Percentiles rank a stretch among this genome's conserved stretches.
Evolutionary conservation across 495 filamentous ascomycete species (phyloP).

Genomic region (Hypoxylon rickii): DNA sequence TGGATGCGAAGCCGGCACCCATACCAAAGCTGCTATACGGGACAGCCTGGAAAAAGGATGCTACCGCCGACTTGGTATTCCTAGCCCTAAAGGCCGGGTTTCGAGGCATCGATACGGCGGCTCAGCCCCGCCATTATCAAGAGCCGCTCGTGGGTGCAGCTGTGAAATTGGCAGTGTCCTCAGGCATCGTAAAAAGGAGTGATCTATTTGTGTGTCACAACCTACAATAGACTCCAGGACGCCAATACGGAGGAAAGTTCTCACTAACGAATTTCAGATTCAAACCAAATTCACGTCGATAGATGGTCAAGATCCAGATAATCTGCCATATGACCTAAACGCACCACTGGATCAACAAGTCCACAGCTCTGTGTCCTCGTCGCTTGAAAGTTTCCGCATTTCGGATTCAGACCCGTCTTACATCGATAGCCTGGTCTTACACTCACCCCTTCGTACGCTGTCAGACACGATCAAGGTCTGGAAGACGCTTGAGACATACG

Average conservation of each 20-base stretch:
- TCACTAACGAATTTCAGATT: slow-evolving; percentile 52
- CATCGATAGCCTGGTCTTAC: slow-evolving; percentile 74
- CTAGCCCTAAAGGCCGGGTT: slow-evolving; percentile 73
- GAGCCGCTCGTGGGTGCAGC: slow-evolving; percentile 73
- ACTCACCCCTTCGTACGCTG: slow-evolving; percentile 65
- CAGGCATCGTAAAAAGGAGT: slow-evolving; percentile 60
- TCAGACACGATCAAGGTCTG: slow-evolving; percentile 67
- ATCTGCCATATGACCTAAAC: slow-evolving; percentile 63
- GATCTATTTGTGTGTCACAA: slow-evolving; percentile 63
- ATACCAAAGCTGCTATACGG: slow-evolving; percentile 75
- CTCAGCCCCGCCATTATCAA: slow-evolving; percentile 78
- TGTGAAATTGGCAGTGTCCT: slow-evolving; percentile 60
- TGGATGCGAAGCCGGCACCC: slow-evolving; percentile 17
- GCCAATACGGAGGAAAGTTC: neutral
- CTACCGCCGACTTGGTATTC: slow-evolving; percentile 68
- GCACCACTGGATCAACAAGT: slow-evolving; percentile 63
- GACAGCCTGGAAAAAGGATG: slow-evolving; percentile 85
- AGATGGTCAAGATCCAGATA: slow-evolving; percentile 60
- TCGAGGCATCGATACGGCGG: slow-evolving; percentile 75
- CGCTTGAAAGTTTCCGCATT: slow-evolving; percentile 65
- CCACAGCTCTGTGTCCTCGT: slow-evolving; percentile 65
- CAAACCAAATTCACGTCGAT: slow-evolving; percentile 81
- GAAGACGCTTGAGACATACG: slow-evolving; percentile 64
- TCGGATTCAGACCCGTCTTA: slow-evolving; percentile 54
- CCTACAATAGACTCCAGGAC: neutral